phyloP scores from a whole-genome alignment of 2,329 filamentous ascomycete species.

The Madurella mycetomatis region DNA sequence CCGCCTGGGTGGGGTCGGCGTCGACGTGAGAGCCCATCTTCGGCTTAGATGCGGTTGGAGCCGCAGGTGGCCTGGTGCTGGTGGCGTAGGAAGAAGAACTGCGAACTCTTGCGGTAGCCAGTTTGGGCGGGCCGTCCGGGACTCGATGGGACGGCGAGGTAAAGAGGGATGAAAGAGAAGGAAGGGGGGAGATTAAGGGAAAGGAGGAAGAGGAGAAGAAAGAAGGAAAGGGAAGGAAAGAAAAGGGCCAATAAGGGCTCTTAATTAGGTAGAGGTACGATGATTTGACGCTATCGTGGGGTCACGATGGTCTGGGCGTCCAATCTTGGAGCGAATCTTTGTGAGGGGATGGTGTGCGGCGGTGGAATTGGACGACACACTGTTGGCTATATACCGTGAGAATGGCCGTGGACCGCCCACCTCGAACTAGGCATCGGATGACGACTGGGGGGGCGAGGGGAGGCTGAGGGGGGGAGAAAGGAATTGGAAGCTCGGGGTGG shows the following conservation, averaged over 20 bases:
- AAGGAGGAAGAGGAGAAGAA: not conserved
- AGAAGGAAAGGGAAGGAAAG: not conserved
- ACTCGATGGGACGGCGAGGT: not conserved
- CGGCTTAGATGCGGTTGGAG: conserved; percentile 6
- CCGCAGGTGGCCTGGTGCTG: not conserved
- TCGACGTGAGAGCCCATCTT: conserved; percentile 21
- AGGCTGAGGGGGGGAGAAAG: not conserved
- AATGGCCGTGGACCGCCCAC: no score
- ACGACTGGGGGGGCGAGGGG: not conserved
- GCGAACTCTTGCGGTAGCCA: not conserved
- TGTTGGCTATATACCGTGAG: conserved; percentile 12
- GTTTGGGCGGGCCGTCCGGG: not conserved
- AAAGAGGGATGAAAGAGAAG: not conserved
- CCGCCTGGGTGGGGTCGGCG: conserved; percentile 24
- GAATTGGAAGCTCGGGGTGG: conserved; percentile 2
- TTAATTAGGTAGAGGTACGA: not conserved
- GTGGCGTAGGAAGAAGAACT: not conserved
- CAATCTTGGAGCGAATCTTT: conserved; percentile 10
- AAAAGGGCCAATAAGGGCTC: not conserved
- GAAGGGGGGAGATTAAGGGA: not conserved
- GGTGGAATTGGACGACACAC: conserved; percentile 10
- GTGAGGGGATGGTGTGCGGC: conserved; percentile 1
- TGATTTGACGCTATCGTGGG: conserved; percentile 14
- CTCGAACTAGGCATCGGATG: conserved; percentile 2
- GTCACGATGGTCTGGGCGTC: conserved; percentile 15